phyloP scores from a whole-genome alignment of 169 alveolate genomes.

The Plasmodium knowlesi region DNA sequence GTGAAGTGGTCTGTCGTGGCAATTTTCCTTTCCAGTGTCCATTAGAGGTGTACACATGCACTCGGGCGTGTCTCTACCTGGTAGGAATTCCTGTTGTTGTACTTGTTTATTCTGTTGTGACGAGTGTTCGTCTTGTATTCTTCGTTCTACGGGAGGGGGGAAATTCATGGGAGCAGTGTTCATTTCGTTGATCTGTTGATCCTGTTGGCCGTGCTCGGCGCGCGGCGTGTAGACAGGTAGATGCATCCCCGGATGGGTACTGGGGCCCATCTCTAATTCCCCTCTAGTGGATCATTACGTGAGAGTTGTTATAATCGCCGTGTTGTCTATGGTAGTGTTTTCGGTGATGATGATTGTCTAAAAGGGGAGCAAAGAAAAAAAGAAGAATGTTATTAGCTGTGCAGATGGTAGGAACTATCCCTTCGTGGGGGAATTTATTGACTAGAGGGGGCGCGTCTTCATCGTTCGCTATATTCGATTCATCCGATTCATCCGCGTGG shows the following conservation, averaged over 20 bases:
- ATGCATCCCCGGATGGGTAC: background rate
- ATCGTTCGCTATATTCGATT: too few species aligned
- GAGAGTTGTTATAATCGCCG: constrained; percentile 6
- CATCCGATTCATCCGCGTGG: too few species aligned
- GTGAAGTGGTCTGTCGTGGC: background rate
- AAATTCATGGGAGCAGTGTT: background rate
- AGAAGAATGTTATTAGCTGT: background rate
- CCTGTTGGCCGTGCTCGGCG: too few species aligned
- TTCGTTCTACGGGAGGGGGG: constrained; percentile 16
- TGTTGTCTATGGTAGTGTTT: constrained; percentile 29
- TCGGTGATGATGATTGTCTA: constrained; percentile 49
- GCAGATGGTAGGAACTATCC: background rate
- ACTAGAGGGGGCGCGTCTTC: background rate
- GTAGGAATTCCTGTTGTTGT: constrained; percentile 1
- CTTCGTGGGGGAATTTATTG: background rate
- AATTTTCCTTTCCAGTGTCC: background rate
- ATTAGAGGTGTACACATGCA: background rate
- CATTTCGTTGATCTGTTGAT: too few species aligned
- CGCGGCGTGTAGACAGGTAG: background rate
- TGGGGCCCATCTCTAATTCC: background rate
- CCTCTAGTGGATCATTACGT: constrained; percentile 9
- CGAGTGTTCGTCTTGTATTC: constrained; percentile 24
- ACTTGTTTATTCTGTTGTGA: constrained; percentile 41
- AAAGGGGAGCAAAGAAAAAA: background rate
- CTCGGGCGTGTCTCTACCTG: constrained; percentile 8